Base-by-base conservation (phyloP, 257 asterid genomes). In the Eustoma russellianum region DNA sequence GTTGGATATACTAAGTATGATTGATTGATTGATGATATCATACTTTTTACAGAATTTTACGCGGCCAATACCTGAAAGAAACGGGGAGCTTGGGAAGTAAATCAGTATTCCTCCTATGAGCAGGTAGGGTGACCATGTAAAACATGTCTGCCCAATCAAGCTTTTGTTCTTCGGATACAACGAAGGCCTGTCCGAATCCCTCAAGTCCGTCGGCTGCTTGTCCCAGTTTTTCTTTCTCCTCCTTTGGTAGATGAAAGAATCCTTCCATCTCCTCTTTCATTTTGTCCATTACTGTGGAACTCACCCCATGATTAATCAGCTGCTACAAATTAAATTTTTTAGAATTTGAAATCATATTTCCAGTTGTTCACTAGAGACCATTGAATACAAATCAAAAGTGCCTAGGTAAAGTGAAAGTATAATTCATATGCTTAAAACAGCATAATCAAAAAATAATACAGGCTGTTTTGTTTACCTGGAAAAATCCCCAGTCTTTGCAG, bases 401-500 rank as follows among this genome's bases (percentile, higher is more conserved):
- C 3, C 30, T 24, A 24, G 30, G 30, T 24, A 24, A 24, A 24
- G 3, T 24, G 30, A 24, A 4, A 24, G 3, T 24, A 24, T 24
- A 2, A 24, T 24, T 24, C 30, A 24, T 24, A 1, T 24, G 30
- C 30, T 24, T 2, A 24, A 24, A 24, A 24, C 3, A 24, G 28
- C 30, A 24, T 0, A 24, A 24, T 4, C 3, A 24, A 24, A 24
- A 24, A 24, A 24, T 4, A 24, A 24, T 24, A 24, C 30, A 24
- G 30, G 2, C 3, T 24, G 30, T 24, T 24, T 24, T 24, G 15
- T 15, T 30, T 67, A 78, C 85, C 75, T 79, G 82, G 62, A 80
- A 77, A 59, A 77, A 80, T 7, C 84, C 88, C 85, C 82, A 80
- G 16, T 80, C 73, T 38, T 70, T 55, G 68, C 79, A 66, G 13